Evolutionary conservation across 768 basidiomycete species (phyloP).

Genomic region (Boletus insuetus): DNA sequence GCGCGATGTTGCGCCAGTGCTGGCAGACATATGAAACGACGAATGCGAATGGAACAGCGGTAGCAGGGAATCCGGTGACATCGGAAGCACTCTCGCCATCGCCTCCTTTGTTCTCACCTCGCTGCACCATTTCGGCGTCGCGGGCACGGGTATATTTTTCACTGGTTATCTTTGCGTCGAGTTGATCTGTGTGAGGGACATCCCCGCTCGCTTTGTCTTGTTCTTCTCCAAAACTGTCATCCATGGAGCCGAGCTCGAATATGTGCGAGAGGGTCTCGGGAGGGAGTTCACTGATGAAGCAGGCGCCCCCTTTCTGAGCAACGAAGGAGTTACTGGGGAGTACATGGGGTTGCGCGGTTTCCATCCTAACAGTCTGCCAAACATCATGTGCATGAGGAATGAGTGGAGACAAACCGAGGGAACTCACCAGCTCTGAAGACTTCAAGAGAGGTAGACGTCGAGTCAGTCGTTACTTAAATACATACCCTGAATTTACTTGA

Average conservation of each 20-base stretch:
- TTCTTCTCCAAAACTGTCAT: slow-evolving; percentile 17
- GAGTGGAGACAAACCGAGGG: no score
- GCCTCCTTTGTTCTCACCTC: no score
- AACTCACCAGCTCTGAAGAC: no score
- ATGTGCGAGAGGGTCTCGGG: background rate
- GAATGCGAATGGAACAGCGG: background rate
- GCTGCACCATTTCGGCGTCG: background rate
- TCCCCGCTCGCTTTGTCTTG: slow-evolving; percentile 40
- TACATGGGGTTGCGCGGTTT: no score
- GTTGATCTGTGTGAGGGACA: no score
- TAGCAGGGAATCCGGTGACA: background rate
- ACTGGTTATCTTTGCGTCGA: slow-evolving; percentile 35
- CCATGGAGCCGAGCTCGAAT: background rate
- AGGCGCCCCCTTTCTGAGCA: slow-evolving; percentile 35
- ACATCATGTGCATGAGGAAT: no score
- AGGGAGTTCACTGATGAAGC: background rate
- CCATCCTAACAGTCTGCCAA: no score
- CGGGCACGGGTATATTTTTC: background rate
- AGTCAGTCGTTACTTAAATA: no score
- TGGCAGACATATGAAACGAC: slow-evolving; percentile 32
- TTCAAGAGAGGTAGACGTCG: no score
- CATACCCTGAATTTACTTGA: no score
- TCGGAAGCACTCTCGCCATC: background rate
- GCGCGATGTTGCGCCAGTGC: slow-evolving; percentile 54
- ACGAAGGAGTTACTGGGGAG: slow-evolving; percentile 46